Conservation (phyloP, 345 rosid genomes). For the Sisymbrium altissimum region DNA sequence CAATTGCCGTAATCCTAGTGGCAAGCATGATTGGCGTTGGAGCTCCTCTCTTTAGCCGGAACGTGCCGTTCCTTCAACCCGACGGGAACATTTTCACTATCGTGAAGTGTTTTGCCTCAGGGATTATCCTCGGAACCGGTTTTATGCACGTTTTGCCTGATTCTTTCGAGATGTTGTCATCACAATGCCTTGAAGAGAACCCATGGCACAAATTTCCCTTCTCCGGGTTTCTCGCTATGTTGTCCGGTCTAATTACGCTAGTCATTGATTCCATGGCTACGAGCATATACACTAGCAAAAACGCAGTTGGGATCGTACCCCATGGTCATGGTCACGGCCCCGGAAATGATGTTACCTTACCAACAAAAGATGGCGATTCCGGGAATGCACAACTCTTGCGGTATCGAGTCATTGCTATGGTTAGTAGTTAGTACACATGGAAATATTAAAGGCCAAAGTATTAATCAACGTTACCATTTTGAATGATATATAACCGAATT, state of each 20-base stretch:
- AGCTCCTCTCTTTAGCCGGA: conserved; percentile 51
- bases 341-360: conserved; percentile 10
- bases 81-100: conserved; percentile 51
- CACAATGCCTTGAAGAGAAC: conserved; percentile 51
- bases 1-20: conserved; percentile 42
- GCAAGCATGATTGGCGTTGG: conserved; percentile 65
- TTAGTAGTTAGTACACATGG: conserved; percentile 37
- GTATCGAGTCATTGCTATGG: conserved; percentile 68
- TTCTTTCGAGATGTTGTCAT: conserved; percentile 67
- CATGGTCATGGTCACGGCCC: conserved; percentile 35
- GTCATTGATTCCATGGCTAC: conserved; percentile 68
- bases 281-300: conserved; percentile 41
- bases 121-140: conserved; percentile 78
- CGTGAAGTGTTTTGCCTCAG: conserved; percentile 67
- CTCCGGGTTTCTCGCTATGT: conserved; percentile 76
- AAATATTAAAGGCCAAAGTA: not conserved
- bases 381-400: conserved; percentile 42
- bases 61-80: conserved; percentile 56
- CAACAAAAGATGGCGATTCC: conserved; percentile 21
- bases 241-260: conserved; percentile 56
- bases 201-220: conserved; percentile 91
- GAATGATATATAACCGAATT: not conserved
- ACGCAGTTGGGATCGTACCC: conserved; percentile 27
- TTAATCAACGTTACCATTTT: not conserved
- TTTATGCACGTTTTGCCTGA: conserved; percentile 89